These are phyloP conservation scores for Camellia lanceoleosa DNA, from an alignment of 148 eudicot species.

Conservation along the genomic window DNA sequence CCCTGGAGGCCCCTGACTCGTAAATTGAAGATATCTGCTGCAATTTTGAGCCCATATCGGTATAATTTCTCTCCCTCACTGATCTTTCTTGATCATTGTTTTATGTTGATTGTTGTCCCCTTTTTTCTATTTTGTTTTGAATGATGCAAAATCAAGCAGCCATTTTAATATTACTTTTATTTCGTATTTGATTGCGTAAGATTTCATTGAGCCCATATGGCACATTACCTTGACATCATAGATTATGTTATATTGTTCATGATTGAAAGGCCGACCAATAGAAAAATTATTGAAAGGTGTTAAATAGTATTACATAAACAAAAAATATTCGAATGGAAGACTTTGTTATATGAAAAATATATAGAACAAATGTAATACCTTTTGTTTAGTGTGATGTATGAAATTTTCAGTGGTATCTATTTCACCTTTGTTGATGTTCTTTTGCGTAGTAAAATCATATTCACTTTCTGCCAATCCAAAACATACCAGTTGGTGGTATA, in stretches of 20 bases:
- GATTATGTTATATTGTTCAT: neutral
- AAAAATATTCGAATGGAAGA: neutral
- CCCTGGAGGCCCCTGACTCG: slow-evolving; percentile 99
- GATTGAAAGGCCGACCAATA: neutral
- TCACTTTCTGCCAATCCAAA: too few species aligned
- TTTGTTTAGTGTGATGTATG: neutral
- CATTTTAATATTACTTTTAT: neutral
- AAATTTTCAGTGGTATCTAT: neutral
- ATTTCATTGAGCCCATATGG: neutral
- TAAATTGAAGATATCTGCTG: slow-evolving; percentile 87
- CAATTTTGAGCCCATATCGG: slow-evolving; percentile 86
- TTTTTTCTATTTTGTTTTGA: neutral
- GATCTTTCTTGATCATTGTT: neutral
- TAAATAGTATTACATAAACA: too few species aligned
- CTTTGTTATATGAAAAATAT: neutral
- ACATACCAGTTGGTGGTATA: neutral
- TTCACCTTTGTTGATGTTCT: neutral
- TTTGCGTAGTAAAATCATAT: neutral
- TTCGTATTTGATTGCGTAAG: neutral
- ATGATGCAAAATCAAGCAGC: neutral
- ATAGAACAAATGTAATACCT: neutral
- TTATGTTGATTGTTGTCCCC: neutral
- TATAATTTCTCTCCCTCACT: slow-evolving; percentile 20
- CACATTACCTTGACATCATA: neutral
- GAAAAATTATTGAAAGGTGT: neutral